Percentiles rank a stretch among this genome's conserved stretches.
Conservation (phyloP, 306 rosid genomes). For the Gastrolobium bilobum region DNA sequence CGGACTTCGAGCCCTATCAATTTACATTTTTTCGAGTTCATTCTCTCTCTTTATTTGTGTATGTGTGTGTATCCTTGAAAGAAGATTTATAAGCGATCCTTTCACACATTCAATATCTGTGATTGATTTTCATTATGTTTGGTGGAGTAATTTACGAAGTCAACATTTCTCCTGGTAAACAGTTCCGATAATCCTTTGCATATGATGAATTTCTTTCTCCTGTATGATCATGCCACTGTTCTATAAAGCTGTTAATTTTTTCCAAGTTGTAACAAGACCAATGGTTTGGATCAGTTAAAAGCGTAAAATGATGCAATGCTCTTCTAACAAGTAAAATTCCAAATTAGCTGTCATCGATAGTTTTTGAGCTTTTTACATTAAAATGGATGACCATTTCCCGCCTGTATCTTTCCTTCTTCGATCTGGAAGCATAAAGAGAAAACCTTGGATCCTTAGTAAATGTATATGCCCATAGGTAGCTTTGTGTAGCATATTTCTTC, state of each 20-base stretch:
- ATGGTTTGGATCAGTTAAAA: neutral
- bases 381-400: neutral
- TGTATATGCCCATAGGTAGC: neutral
- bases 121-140: no score
- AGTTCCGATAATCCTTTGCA: neutral
- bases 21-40: constrained; percentile 9
- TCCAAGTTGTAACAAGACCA: neutral
- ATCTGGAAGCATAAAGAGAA: neutral
- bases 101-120: neutral
- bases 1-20: neutral
- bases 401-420: neutral
- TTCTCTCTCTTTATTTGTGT: neutral
- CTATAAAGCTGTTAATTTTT: neutral
- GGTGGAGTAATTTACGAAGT: no score
- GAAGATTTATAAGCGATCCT: neutral
- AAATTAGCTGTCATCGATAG: neutral
- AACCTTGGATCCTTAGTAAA: constrained; percentile 3
- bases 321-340: neutral
- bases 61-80: neutral
- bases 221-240: neutral
- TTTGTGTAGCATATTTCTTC: constrained; percentile 26
- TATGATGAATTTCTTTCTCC: neutral
- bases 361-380: neutral
- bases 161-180: no score
- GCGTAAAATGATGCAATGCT: neutral